Percentiles rank a stretch among this genome's conserved stretches.
Evolutionary conservation across 371 early-diverging fungal species (phyloP).

Genomic region (Homolaphlyctis polyrhiza): DNA sequence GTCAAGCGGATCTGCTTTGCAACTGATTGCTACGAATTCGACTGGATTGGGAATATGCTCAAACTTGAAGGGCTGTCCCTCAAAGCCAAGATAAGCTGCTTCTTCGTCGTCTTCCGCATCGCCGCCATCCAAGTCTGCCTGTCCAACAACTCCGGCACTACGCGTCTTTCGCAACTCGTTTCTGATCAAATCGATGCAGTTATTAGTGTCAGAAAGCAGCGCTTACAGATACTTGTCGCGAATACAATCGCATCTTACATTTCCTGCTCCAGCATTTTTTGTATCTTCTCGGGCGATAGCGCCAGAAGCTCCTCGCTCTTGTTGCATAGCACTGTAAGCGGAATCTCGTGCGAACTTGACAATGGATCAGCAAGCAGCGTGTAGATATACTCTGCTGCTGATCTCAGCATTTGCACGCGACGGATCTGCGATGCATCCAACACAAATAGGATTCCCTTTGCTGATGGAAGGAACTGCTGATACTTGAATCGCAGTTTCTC

Average conservation of each 20-base stretch:
- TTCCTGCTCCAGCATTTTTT: slow-evolving; percentile 64
- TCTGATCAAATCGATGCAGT: no score
- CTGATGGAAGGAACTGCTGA: slow-evolving; percentile 60
- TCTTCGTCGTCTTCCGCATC: slow-evolving; percentile 42
- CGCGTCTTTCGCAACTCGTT: slow-evolving; percentile 3
- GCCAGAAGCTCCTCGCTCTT: slow-evolving; percentile 75
- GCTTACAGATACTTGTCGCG: no score
- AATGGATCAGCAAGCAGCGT: slow-evolving; percentile 64
- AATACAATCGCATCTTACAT: slow-evolving; percentile 47
- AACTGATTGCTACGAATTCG: slow-evolving; percentile 36
- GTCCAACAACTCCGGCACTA: background rate
- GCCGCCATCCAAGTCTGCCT: slow-evolving; percentile 33
- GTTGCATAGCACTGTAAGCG: slow-evolving; percentile 75
- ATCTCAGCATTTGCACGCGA: slow-evolving; percentile 7
- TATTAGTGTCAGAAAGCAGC: no score
- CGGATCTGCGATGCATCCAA: slow-evolving; percentile 64
- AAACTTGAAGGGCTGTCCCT: slow-evolving; percentile 73
- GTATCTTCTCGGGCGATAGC: slow-evolving; percentile 56
- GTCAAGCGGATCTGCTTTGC: background rate
- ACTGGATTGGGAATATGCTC: slow-evolving; percentile 67
- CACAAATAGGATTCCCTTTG: slow-evolving; percentile 71
- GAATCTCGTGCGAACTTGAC: slow-evolving; percentile 46
- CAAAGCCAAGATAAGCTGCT: slow-evolving; percentile 69
- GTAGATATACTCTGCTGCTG: slow-evolving; percentile 58
- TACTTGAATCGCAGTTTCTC: slow-evolving; percentile 73